phyloP scores from a whole-genome alignment of 1,284 basidiomycete species.

The Cystobasidiaceae sp. region DNA sequence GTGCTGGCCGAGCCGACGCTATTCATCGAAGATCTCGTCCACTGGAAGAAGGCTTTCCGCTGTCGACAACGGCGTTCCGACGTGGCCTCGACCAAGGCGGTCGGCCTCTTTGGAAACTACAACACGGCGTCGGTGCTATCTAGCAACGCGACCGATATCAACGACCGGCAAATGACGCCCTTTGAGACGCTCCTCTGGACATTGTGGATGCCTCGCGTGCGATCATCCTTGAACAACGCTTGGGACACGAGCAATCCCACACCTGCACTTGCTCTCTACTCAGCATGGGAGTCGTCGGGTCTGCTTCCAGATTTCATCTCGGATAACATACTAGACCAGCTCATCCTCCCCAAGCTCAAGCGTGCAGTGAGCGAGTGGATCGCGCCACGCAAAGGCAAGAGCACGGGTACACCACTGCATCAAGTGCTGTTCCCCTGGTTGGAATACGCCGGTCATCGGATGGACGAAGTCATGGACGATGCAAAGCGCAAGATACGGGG shows the following conservation, averaged over 20 bases:
- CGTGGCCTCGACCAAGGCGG: constrained; percentile 47
- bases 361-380: constrained; percentile 81
- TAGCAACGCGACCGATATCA: background rate
- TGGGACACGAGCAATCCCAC: constrained; percentile 73
- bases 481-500: constrained; percentile 77
- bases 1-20: constrained; percentile 34
- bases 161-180: constrained; percentile 67
- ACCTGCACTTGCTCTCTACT: constrained; percentile 73
- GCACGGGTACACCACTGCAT: constrained; percentile 54
- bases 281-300: constrained; percentile 66
- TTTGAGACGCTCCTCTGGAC: constrained; percentile 93
- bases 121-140: background rate
- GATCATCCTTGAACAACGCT: constrained; percentile 66
- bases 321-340: constrained; percentile 93
- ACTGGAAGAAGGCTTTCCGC: constrained; percentile 54
- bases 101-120: constrained; percentile 9
- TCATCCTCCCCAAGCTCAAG: constrained; percentile 84
- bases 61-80: constrained; percentile 64
- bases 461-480: constrained; percentile 75
- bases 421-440: constrained; percentile 93
- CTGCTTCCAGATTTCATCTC: constrained; percentile 83
- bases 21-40: constrained; percentile 43
- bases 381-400: constrained; percentile 50
- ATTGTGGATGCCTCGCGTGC: constrained; percentile 88
- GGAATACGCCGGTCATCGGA: constrained; percentile 72